Evolutionary conservation across 768 basidiomycete species (phyloP), one percentile per base, ranked within the genome.

Genomic region (Pisolithus tinctorius): DNA sequence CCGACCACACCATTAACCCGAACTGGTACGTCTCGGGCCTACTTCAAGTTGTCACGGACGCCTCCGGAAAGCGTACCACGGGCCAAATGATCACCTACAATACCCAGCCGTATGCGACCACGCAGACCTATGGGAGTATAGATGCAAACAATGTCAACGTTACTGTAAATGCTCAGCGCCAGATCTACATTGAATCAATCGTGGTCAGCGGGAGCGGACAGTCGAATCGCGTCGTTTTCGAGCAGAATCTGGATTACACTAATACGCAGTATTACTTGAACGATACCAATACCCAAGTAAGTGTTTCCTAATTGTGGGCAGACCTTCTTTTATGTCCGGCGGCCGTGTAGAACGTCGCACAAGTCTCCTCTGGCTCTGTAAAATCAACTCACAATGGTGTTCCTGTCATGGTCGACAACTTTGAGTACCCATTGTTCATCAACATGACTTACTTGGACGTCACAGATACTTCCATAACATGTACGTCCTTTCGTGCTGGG

Each of bases 1-100:
- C 63, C 6, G 73, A 83, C 58, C 84, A 83, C 52, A 67, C 72
- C n/a, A 80, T 85, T 59, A 76, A 84, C 47, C 74, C 78, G 54
- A 89, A 88, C 60, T 91, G 88, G 89, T 86, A 79, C 60, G 79
- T 89, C 26, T 87, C 86, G 4, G 88, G 76, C 10, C 61, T 71
- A 37, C 64, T 91, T 6, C 86, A 90, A 62, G 82, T 87, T 44
- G 65, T 83, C 53, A 81, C 80, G 1, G 84, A 88, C 60, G 64
- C 79, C 7, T 86, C 86, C 29, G 66, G 72, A 1, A 69, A 71
- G 59, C 84, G 73, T 4, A 89, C 88, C 2, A 86, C 80, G 1
- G 88, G 88, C 27, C 74, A 71, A 27, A 86, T 90, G 51, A 81
- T 75, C 0, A 58, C 59, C 8, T 84, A 88, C 58, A 65, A 74